Evolutionary conservation across 1,139 yeast species (phyloP).

Genomic region (Suhomyces kunorum): DNA sequence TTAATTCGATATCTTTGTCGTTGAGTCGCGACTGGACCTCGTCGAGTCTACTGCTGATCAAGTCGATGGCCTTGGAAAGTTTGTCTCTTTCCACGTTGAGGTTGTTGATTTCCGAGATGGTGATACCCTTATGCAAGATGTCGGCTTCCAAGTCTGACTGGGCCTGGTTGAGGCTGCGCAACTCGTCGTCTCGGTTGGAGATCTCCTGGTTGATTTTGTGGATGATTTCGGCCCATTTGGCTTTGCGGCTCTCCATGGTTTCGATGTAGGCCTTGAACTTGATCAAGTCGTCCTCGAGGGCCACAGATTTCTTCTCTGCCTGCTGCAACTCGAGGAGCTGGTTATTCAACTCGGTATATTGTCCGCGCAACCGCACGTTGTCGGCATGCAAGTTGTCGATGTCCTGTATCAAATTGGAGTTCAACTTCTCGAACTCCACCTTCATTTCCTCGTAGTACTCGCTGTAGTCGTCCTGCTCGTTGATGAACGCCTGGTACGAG

Average conservation of each 20-base stretch:
- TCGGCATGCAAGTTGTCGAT: conserved; percentile 46
- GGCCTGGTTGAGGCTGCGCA: conserved; percentile 45
- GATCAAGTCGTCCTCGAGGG: conserved; percentile 68
- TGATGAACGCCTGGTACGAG: conserved; percentile 67
- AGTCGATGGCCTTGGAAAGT: conserved; percentile 57
- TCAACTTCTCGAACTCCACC: conserved; percentile 46
- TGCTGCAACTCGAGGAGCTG: conserved; percentile 37
- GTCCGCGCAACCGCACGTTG: conserved; percentile 39
- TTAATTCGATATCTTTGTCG: conserved; percentile 50
- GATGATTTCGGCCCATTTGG: conserved; percentile 62
- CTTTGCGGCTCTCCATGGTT: conserved; percentile 62
- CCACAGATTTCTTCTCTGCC: conserved; percentile 58
- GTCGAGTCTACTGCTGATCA: conserved; percentile 45
- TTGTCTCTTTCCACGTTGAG: conserved; percentile 63
- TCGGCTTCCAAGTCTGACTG: conserved; percentile 48
- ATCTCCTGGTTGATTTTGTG: conserved; percentile 59
- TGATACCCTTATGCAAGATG: conserved; percentile 56
- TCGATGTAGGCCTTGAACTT: conserved; percentile 73
- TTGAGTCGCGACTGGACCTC: conserved; percentile 36
- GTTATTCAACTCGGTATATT: conserved; percentile 26
- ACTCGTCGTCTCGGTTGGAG: conserved; percentile 44
- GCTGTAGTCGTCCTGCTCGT: conserved; percentile 61
- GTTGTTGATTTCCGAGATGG: conserved; percentile 61
- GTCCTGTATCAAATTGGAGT: conserved; percentile 37
- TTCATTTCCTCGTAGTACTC: conserved; percentile 58